phyloP scores from a whole-genome alignment of 78 protist genomes.

The Kipferlia bialata region DNA sequence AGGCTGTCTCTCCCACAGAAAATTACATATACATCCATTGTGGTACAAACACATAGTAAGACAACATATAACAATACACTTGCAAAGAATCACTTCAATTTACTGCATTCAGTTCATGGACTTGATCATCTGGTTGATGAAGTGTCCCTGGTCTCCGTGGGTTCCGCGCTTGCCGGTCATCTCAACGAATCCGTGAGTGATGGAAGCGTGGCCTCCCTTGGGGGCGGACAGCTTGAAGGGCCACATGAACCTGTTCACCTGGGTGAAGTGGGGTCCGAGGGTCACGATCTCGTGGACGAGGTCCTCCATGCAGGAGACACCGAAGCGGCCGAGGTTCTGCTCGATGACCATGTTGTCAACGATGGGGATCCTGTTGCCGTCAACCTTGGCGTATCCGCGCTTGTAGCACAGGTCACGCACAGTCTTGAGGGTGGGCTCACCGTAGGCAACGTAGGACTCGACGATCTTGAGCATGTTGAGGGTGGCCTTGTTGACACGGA shows the following conservation, averaged over 20 bases:
- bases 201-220: constrained; percentile 69
- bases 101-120: constrained; percentile 8
- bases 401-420: constrained; percentile 90
- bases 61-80: no score
- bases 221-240: constrained; percentile 94
- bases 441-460: constrained; percentile 94
- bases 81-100: no score
- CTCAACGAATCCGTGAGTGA: constrained; percentile 80
- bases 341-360: constrained; percentile 73
- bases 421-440: constrained; percentile 86
- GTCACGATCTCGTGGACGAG: constrained; percentile 96
- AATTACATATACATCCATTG: no score
- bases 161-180: no score
- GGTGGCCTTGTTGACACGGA: constrained; percentile 90
- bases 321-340: constrained; percentile 61
- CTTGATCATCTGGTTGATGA: constrained; percentile 66
- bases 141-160: constrained; percentile 87
- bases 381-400: constrained; percentile 89
- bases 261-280: constrained; percentile 81
- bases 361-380: constrained; percentile 78
- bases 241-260: constrained; percentile 87
- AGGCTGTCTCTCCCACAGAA: no score
- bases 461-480: constrained; percentile 83
- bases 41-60: no score
- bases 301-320: constrained; percentile 92